A percentile compares a stretch with the other conserved stretches of the same genome.
Conservation (phyloP, 169 alveolate genomes). For the Eimeria tenella region DNA sequence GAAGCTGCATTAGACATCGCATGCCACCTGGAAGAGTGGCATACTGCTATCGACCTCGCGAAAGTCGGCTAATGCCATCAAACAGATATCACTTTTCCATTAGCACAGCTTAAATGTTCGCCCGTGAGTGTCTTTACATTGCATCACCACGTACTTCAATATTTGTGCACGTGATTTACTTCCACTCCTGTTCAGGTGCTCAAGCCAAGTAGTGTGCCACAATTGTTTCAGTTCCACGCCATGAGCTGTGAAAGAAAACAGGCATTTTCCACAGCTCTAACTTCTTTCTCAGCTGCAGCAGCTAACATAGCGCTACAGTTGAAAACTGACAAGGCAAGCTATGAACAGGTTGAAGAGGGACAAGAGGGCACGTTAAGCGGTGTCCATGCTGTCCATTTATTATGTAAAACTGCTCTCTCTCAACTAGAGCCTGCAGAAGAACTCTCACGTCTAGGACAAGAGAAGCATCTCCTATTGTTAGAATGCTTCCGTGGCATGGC, state of each 20-base stretch:
- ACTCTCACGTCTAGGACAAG: neutral
- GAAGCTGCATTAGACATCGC: conserved; percentile 20
- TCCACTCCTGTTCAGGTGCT: neutral
- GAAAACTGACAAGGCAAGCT: neutral
- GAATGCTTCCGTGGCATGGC: conserved; percentile 19
- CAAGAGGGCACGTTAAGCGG: neutral
- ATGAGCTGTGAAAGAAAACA: conserved; percentile 8
- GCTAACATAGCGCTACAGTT: conserved; percentile 12
- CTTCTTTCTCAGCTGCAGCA: conserved; percentile 21
- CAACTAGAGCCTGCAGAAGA: neutral
- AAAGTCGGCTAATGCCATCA: neutral
- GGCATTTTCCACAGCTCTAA: neutral
- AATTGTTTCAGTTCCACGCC: neutral
- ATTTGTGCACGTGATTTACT: neutral
- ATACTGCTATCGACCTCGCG: neutral
- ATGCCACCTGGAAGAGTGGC: conserved; percentile 34
- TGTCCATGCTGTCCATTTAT: neutral
- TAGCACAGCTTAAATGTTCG: neutral
- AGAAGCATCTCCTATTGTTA: conserved; percentile 2
- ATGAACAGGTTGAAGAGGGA: neutral
- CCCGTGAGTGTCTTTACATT: neutral
- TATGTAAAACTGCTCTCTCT: neutral
- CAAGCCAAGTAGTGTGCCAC: neutral
- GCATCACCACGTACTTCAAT: neutral
- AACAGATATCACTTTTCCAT: neutral